phyloP scores from a whole-genome alignment of 768 basidiomycete species.

The Suillus lakei region DNA sequence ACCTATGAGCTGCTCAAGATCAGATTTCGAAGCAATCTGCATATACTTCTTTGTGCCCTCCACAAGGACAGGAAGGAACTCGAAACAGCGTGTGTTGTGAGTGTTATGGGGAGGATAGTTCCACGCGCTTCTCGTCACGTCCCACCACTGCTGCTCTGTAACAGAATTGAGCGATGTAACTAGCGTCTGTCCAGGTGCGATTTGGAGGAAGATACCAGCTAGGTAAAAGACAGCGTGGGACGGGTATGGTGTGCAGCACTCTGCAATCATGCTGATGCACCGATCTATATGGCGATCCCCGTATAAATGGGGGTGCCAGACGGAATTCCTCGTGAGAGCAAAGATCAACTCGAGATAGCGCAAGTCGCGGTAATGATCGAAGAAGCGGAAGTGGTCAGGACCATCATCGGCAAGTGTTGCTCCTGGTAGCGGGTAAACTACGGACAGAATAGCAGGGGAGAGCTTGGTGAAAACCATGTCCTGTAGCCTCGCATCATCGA shows the following conservation, averaged over 20 bases:
- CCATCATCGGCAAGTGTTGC: neutral
- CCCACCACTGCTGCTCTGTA: neutral
- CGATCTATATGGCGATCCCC: neutral
- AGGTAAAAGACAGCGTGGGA: no score
- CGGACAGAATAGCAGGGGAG: neutral
- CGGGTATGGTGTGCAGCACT: no score
- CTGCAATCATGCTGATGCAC: neutral
- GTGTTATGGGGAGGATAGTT: fast-evolving
- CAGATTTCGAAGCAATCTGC: no score
- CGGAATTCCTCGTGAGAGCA: neutral
- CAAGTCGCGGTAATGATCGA: neutral
- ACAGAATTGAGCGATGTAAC: neutral
- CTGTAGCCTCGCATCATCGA: neutral
- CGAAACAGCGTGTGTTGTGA: neutral
- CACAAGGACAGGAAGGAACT: neutral
- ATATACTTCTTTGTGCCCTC: no score
- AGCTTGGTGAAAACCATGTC: neutral
- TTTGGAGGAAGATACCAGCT: neutral
- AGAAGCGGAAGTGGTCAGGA: neutral
- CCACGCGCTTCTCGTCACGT: neutral
- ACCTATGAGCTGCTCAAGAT: no score
- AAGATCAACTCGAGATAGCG: neutral
- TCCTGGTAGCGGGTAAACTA: neutral
- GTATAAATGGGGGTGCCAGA: neutral
- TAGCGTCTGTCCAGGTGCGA: neutral